A percentile compares a stretch with the other conserved stretches of the same genome.
Conservation (phyloP, 2,329 filamentous ascomycete species). For the Chrysoporthe puriensis region DNA sequence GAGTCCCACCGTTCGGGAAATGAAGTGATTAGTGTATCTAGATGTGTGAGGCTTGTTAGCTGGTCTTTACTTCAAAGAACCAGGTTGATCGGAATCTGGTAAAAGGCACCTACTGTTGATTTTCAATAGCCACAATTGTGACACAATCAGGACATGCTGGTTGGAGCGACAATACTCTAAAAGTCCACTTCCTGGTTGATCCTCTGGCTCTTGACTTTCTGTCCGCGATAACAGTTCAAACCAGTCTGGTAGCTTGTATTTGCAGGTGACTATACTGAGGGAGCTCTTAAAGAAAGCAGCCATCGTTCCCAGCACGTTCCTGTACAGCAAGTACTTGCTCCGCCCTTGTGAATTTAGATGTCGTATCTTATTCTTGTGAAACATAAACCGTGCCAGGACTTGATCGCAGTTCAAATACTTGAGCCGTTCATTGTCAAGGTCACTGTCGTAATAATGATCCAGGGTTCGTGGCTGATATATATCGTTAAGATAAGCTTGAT, state of each 20-base stretch:
- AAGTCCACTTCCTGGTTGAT: too few species aligned
- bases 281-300: too few species aligned
- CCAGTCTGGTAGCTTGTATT: too few species aligned
- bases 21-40: background rate
- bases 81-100: too few species aligned
- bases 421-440: background rate
- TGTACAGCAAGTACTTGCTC: too few species aligned
- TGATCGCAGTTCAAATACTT: background rate
- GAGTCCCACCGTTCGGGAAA: background rate
- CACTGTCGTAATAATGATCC: background rate
- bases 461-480: background rate
- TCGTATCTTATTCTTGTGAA: too few species aligned
- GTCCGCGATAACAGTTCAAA: too few species aligned
- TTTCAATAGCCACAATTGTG: background rate
- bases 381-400: background rate
- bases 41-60: background rate
- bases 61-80: background rate
- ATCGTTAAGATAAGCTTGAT: background rate
- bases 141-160: background rate
- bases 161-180: background rate
- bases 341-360: too few species aligned
- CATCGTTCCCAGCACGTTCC: too few species aligned
- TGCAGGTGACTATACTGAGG: too few species aligned
- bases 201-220: too few species aligned
- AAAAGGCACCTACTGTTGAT: background rate